A percentile compares a stretch with the other conserved stretches of the same genome.
Conservation (phyloP, 2,329 filamentous ascomycete species). For the Penicillium sp. region DNA sequence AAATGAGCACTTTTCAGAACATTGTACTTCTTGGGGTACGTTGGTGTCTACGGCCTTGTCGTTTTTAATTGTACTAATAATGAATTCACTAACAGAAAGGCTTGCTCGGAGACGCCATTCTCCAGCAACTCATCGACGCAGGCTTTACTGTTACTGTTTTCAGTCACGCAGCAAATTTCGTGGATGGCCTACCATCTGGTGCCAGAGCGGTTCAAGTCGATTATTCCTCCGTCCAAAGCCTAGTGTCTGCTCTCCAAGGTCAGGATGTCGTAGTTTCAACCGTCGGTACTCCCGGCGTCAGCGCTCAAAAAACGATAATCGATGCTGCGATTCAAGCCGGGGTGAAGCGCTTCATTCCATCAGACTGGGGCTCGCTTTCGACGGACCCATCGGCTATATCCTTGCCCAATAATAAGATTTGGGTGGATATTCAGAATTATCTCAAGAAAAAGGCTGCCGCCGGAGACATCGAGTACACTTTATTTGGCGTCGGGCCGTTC, state of each 20-base stretch:
- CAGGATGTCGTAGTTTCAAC: slow-evolving; percentile 38
- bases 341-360: slow-evolving; percentile 40
- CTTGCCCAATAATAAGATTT: no score
- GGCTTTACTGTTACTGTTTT: slow-evolving; percentile 31
- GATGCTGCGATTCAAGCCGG: slow-evolving; percentile 37
- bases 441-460: slow-evolving; percentile 2
- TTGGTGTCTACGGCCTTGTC: no score
- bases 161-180: slow-evolving; percentile 24
- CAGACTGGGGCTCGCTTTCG: slow-evolving; percentile 19
- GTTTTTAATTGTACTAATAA: no score
- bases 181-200: slow-evolving; percentile 22
- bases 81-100: no score
- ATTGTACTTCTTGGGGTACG: no score
- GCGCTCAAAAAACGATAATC: slow-evolving; percentile 35
- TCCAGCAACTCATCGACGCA: slow-evolving; percentile 19
- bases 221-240: slow-evolving; percentile 28
- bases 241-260: slow-evolving; percentile 30
- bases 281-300: slow-evolving; percentile 27
- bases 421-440: slow-evolving; percentile 2
- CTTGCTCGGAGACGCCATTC: slow-evolving; percentile 26
- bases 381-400: no score
- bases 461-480: slow-evolving; percentile 8
- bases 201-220: slow-evolving; percentile 25
- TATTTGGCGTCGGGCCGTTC: slow-evolving; percentile 10
- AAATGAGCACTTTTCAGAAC: no score